Percentiles rank a stretch among this genome's conserved stretches.
Evolutionary conservation across 345 rosid species (phyloP).

Genomic region (Hibiscus mutabilis): DNA sequence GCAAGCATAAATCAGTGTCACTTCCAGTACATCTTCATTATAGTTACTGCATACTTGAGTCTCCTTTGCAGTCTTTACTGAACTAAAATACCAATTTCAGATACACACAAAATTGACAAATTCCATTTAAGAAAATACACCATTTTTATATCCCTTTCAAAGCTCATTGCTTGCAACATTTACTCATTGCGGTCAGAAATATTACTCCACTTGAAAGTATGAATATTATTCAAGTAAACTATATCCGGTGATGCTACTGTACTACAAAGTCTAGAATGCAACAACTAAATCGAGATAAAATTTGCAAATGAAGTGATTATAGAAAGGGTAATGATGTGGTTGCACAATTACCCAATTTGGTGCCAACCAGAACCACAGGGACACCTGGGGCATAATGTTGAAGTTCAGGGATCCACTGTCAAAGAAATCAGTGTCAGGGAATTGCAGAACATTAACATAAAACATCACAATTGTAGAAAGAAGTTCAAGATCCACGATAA

Average conservation of each 20-base stretch:
- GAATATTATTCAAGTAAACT: neutral
- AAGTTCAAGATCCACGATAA: neutral
- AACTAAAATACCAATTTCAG: too few relatives aligned
- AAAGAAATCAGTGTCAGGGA: slow-evolving; percentile 17
- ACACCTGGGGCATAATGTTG: slow-evolving; percentile 90
- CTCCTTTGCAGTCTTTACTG: neutral
- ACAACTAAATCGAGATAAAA: neutral
- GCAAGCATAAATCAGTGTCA: neutral
- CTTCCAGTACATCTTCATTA: neutral
- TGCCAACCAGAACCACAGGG: slow-evolving; percentile 84
- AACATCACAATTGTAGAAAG: neutral
- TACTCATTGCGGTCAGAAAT: too few relatives aligned
- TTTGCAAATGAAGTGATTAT: neutral
- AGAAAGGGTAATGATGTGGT: neutral
- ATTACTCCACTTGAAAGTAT: too few relatives aligned
- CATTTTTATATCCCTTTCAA: neutral
- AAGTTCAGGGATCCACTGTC: slow-evolving; percentile 97
- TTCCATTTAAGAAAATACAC: too few relatives aligned
- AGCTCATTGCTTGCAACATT: too few relatives aligned
- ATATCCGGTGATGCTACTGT: neutral
- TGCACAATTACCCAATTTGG: slow-evolving; percentile 67
- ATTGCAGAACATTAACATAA: neutral
- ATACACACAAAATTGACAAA: too few relatives aligned
- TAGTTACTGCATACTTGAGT: neutral
- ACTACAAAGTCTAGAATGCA: neutral